phyloP scores from a whole-genome alignment of 257 asterid genomes.

The Gentiana dahurica region DNA sequence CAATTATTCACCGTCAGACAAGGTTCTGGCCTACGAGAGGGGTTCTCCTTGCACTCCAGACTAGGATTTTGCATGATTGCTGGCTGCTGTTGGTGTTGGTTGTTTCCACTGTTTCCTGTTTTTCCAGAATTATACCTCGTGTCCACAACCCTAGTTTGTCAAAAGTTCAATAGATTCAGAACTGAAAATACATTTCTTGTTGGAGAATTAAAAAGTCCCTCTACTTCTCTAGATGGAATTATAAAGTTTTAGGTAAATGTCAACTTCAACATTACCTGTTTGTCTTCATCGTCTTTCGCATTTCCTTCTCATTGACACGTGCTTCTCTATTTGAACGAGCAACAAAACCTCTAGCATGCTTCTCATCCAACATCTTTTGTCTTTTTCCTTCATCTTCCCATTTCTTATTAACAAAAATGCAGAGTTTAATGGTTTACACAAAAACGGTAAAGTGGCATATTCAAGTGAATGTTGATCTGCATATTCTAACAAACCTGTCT shows the following conservation, averaged over 20 bases:
- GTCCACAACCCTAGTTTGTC: constrained; percentile 19
- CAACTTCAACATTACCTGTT: constrained; percentile 28
- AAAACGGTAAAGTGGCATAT: background rate
- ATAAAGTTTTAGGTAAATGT: too few relatives aligned
- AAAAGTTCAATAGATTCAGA: constrained; percentile 4
- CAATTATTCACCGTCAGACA: background rate
- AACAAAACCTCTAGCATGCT: constrained; percentile 72
- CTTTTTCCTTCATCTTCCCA: constrained; percentile 80
- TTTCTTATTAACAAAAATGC: constrained; percentile 23
- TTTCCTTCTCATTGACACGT: constrained; percentile 46
- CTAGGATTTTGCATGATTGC: constrained; percentile 1
- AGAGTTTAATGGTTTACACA: background rate
- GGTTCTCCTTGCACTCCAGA: constrained; percentile 2
- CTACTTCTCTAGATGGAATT: too few relatives aligned
- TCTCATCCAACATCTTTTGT: constrained; percentile 46
- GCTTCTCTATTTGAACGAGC: constrained; percentile 63
- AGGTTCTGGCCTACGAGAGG: background rate
- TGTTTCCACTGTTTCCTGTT: constrained; percentile 8
- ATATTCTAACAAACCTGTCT: constrained; percentile 50
- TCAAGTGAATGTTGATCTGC: background rate
- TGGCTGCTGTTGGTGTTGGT: constrained; percentile 11
- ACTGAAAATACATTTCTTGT: background rate
- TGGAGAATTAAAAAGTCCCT: background rate
- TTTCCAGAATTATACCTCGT: constrained; percentile 9
- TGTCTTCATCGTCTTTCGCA: constrained; percentile 24